Evolutionary conservation across 31 red algal species (phyloP).

Genomic region (Asparagopsis taxiformis): DNA sequence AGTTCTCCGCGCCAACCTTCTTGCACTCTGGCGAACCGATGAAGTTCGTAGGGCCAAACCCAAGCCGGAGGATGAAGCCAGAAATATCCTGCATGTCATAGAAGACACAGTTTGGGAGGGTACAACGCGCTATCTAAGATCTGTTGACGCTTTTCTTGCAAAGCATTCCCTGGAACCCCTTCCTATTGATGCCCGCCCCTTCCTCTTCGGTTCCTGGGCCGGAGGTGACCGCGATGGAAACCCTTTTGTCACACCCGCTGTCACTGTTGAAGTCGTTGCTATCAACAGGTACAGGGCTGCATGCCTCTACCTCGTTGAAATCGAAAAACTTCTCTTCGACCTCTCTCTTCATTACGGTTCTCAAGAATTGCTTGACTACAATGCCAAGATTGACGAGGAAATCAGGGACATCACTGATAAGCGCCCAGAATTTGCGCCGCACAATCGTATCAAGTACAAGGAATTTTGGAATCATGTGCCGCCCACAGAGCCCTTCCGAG

Average conservation of each 20-base stretch:
- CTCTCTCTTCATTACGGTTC: constrained; percentile 46
- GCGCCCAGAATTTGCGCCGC: constrained; percentile 37
- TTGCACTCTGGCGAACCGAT: constrained; percentile 65
- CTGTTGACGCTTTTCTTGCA: constrained; percentile 22
- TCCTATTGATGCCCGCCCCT: constrained; percentile 11
- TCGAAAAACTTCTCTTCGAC: constrained; percentile 60
- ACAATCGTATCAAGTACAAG: constrained; percentile 35
- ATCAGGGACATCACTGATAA: constrained; percentile 8
- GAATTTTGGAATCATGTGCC: constrained; percentile 90
- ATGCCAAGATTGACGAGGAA: constrained; percentile 12
- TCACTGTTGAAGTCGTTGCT: constrained; percentile 47
- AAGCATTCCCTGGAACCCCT: constrained; percentile 25
- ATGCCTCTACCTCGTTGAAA: constrained; percentile 37
- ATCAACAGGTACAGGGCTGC: constrained; percentile 52
- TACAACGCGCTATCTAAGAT: constrained; percentile 52
- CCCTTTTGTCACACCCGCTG: constrained; percentile 72
- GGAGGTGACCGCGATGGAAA: constrained; percentile 88
- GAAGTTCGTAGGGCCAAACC: constrained; percentile 53
- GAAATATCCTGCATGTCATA: constrained; percentile 55
- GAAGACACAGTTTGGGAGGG: constrained; percentile 93
- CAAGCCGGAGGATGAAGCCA: constrained; percentile 55
- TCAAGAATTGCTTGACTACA: constrained; percentile 65
- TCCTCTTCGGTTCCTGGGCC: constrained; percentile 73
- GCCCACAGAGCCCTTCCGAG: constrained; percentile 85
- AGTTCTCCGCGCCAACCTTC: constrained; percentile 9